phyloP scores from a whole-genome alignment of 2,329 filamentous ascomycete genomes.

The Arthrobotrys iridis region DNA sequence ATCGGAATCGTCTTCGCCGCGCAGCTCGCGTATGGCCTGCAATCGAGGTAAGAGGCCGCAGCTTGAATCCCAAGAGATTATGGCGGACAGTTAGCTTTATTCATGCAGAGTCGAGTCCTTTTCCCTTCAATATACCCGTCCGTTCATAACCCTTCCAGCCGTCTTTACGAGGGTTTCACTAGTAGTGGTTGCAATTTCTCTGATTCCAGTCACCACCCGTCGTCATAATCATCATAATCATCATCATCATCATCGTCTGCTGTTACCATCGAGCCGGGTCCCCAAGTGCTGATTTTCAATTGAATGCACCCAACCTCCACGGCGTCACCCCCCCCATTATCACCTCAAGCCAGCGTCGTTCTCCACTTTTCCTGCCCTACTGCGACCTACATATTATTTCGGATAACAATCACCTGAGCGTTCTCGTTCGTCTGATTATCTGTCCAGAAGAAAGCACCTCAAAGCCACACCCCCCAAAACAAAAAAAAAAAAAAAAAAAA shows the following conservation, averaged over 20 bases:
- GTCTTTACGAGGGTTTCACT: constrained; percentile 18
- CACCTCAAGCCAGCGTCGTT: not conserved
- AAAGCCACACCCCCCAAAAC: no score
- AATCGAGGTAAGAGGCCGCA: constrained; percentile 36
- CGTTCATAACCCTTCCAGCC: constrained; percentile 6
- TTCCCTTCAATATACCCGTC: not conserved
- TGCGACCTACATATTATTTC: constrained; percentile 2
- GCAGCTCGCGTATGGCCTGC: constrained; percentile 47
- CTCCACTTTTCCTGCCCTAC: constrained; percentile 11
- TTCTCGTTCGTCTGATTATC: constrained; percentile 8
- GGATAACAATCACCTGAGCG: constrained; percentile 8
- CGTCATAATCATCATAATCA: not conserved
- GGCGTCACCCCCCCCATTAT: not conserved
- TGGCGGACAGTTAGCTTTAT: not conserved
- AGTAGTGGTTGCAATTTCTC: constrained; percentile 36
- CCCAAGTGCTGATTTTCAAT: not conserved
- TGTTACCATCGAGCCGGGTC: not conserved
- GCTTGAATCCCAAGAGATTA: not conserved
- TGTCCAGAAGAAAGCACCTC: constrained; percentile 18
- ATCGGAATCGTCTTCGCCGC: constrained; percentile 37
- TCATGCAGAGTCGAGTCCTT: constrained; percentile 16
- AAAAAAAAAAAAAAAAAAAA: no score
- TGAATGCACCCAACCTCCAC: not conserved
- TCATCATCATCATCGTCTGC: constrained; percentile 6
- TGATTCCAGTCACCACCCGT: not conserved